Evolutionary conservation across 208 protist genomes (phyloP), one percentile per base, ranked within the genome.

Genomic region (Endotrypanum monterogeii): DNA sequence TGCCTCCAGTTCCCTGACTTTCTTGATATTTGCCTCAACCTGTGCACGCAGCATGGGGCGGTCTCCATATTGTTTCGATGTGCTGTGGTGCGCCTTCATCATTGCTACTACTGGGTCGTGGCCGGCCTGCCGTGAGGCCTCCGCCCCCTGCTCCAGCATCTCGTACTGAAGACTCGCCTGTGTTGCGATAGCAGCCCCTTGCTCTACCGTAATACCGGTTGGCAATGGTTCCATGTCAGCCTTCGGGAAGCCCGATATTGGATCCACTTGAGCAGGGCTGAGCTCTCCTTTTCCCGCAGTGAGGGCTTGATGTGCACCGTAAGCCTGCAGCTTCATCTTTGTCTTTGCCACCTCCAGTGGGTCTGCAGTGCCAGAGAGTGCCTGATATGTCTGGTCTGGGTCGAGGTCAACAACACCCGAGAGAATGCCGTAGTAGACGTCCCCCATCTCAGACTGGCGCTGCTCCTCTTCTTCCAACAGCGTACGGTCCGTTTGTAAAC

Each of bases 271-370:
- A 16, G 73, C 28, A 5, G 79, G 78, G 41, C 80, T 76, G 20
- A 73, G 71, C 32, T 77, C 63, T 30, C 78, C 79, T 57, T 81
- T 81, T 16, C 85, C 83, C 18, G 66, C 58, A 63, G 83, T 52
- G 6, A 92, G 71, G 14, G 89, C 85, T 71, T 94, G 84, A 23
- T 83, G 73, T 35, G 90, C 93, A 41, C 88, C 90, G 74, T 97
- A 97, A 12, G 89, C 83, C 61, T 92, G 80, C 46, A 97, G 83
- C 61, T 93, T 94, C 83, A 94, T 87, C 81, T 97, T 97, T 57
- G 93, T 95, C 75, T 91, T 89, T 9, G 90, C 89, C 3, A 94
- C 90, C 76, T 94, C 93, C 30, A 94, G 73, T 37, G 90, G 90
- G 67, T 97, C 90, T 0, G 90, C 93, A 28, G 89, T 92, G 30